Base-by-base conservation (phyloP, 2,329 filamentous ascomycete genomes). In the Diaporthe vaccinii region DNA sequence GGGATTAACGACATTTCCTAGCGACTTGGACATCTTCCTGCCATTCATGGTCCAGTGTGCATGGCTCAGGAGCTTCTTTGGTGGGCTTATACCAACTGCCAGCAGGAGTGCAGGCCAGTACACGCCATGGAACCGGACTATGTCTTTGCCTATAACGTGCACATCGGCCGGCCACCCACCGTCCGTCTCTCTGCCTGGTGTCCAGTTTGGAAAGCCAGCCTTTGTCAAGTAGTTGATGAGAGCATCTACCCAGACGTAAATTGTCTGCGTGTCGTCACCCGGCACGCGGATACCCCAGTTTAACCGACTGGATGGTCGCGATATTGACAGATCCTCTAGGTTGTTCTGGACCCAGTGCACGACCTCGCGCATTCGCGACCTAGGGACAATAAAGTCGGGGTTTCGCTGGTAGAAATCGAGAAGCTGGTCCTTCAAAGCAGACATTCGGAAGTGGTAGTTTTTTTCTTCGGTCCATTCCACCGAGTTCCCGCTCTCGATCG, bases 31-130 rank as follows among this genome's bases (percentile, higher is more conserved):
- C 96, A 99, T 99, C 84, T 99, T 99, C 79, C 92, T 91, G 72
- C 91, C 91, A 74, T 94, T 94, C 85, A 99, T 92, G 20, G 95
- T 98, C 97, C 97, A 99, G 83, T 99, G 97, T 2, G 93, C 95
- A 82, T 99, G 97, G 71, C 95, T 95, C 3, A 99, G 87, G 44
- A 99, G 90, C 77, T 92, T 92, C 80, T 92, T 93, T 0, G 97
- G 95, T 0, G 94, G 86, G 1, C 95, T 93, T 6, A 98, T 87
- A 70, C 93, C 92, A 20, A 98, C 87, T 1, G 97, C 96, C 89
- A 99, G 93, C 22, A 99, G 91, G 79, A 99, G 93, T 4, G 97
- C 97, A 0, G 97, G 97, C 97, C 97, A 99, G 87, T 99, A 99
- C 65, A 99, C 93, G 83, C 95, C 96, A 83, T 99, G 97, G 84